phyloP scores from a whole-genome alignment of 2,329 filamentous ascomycete species.

The Ophiocordyceps robertsii region DNA sequence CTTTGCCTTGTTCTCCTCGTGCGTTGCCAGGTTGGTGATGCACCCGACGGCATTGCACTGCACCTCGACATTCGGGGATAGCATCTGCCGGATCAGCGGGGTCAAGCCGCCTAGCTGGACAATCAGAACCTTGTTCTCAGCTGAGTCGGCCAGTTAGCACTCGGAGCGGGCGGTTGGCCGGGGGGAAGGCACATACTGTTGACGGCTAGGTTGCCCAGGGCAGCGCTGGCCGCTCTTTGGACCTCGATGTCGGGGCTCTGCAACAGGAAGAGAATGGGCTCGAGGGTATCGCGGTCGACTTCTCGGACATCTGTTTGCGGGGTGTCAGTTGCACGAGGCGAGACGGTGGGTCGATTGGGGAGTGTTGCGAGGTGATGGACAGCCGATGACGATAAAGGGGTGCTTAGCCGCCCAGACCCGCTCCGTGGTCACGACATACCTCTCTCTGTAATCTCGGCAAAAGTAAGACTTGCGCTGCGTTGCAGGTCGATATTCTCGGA shows the following conservation, averaged over 20 bases:
- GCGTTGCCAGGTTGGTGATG: constrained; percentile 95
- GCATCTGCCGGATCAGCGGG: constrained; percentile 95
- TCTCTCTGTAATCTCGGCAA: constrained; percentile 97
- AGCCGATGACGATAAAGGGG: neutral
- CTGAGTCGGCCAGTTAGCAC: constrained; percentile 37
- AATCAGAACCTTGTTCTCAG: constrained; percentile 95
- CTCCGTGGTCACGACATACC: constrained; percentile 40
- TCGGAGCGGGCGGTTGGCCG: neutral
- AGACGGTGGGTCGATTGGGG: neutral
- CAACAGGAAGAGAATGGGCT: constrained; percentile 88
- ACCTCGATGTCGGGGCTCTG: constrained; percentile 96
- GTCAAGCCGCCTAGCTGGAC: constrained; percentile 81
- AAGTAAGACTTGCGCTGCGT: constrained; percentile 91
- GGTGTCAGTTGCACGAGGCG: neutral
- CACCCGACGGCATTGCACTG: constrained; percentile 98
- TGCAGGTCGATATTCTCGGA: constrained; percentile 98
- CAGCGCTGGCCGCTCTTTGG: constrained; percentile 89
- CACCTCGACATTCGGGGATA: constrained; percentile 93
- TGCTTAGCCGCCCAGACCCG: neutral
- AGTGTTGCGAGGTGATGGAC: neutral
- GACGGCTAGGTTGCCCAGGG: constrained; percentile 88
- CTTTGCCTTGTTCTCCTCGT: constrained; percentile 98
- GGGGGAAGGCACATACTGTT: constrained; percentile 54
- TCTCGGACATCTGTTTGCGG: constrained; percentile 70
- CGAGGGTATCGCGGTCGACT: constrained; percentile 87